Percentiles rank a stretch among this genome's conserved stretches.
These are phyloP conservation scores for Yarrowia keelungensis DNA, from an alignment of 805 yeast genomes.

Conservation along the genomic window DNA sequence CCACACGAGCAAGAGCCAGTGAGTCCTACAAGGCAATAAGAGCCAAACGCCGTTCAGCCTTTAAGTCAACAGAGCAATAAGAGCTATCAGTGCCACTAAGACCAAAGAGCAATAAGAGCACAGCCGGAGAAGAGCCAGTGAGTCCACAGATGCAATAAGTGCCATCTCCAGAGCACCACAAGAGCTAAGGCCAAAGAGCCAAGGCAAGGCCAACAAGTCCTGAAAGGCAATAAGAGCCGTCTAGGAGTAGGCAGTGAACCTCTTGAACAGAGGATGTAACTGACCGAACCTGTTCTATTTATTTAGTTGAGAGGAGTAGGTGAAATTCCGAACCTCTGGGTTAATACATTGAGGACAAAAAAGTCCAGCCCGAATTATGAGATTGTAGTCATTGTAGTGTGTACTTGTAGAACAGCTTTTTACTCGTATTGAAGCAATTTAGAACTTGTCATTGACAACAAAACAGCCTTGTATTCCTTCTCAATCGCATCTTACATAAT, in stretches of 20 bases:
- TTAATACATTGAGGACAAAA: not conserved
- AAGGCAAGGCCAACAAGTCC: too few species aligned
- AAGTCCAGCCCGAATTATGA: not conserved
- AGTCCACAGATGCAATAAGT: not conserved
- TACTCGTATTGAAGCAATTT: too few species aligned
- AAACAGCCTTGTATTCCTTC: too few species aligned
- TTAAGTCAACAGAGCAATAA: not conserved
- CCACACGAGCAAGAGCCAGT: too few species aligned
- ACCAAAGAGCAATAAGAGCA: not conserved
- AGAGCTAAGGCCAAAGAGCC: not conserved
- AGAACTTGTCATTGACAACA: too few species aligned
- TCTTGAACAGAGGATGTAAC: not conserved
- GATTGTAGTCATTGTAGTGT: not conserved
- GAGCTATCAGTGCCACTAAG: not conserved
- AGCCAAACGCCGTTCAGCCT: too few species aligned
- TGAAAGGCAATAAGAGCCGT: too few species aligned
- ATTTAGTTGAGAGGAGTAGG: conserved; percentile 6
- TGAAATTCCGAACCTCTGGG: conserved; percentile 8
- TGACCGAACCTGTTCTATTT: not conserved
- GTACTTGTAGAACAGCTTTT: not conserved
- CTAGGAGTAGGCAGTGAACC: too few species aligned
- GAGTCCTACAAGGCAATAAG: too few species aligned
- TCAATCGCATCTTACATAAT: too few species aligned
- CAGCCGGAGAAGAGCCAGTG: not conserved
- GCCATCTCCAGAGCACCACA: not conserved